Base-by-base conservation (phyloP, 148 eudicot genomes). In the Vaccinium corymbosum region DNA sequence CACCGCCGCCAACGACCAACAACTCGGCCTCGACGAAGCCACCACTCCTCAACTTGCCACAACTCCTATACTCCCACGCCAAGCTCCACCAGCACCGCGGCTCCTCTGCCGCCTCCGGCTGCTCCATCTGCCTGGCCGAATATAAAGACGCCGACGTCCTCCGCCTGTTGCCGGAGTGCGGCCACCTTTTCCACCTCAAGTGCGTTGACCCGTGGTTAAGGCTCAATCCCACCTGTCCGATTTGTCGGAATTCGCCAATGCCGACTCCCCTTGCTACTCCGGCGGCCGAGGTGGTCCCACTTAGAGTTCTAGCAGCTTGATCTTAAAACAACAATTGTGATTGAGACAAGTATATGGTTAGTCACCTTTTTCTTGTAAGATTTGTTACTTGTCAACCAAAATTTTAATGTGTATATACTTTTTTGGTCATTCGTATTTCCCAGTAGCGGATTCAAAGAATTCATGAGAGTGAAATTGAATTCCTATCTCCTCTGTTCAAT, bases 121-220 rank as follows among this genome's bases (percentile, higher is more conserved):
- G 93, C 59, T 79, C 92, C 11, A 86, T 91, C 29, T 91, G 94
- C 83, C 76, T 91, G 61, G 89, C 85, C 2, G 92, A 92, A 1
- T 92, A 90, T n/a, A 85, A 86, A 48, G 89, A 84, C 2, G 9
- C 42, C 4, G 92, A 92, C 46, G 35, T 85, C 82, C 49, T 92
- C 0, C 80, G 94, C 77, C 19, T 90, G 68, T 64, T 92, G 86
- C 88, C 89, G 20, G 86, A 86, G 15, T 92, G 94, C 70, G 85
- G 89, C 15, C 94, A 92, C 72, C 29, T 85, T 32, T 92, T 92
- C 38, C 94, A 92, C 80, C 62, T 84, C 10, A 82, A 64, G 62
- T 92, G 94, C 64, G 84, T 92, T 12, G 94, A 89, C 76, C 84
- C 86, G 46, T 92, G 94, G 94, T 80, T 92, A 4, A 84, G 52